phyloP scores from a whole-genome alignment of 495 filamentous ascomycete species.

The Penicilliopsis zonata region DNA sequence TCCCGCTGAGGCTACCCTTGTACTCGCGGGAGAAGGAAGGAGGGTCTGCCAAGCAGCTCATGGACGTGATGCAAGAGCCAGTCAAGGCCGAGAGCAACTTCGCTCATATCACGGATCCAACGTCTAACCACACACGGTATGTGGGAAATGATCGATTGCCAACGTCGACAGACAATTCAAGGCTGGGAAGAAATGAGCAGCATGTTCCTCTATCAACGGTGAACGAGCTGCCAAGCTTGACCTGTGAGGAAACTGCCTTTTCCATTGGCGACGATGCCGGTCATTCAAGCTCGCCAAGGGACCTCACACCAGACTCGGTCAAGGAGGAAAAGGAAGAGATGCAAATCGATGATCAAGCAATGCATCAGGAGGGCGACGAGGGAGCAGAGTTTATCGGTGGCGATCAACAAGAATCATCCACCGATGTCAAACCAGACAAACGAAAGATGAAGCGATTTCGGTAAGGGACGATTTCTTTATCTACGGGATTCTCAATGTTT shows the following conservation, averaged over 20 bases:
- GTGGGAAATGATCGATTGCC: no score
- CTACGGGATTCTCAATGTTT: no score
- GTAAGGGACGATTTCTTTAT: constrained; percentile 45
- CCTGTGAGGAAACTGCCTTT: constrained; percentile 9
- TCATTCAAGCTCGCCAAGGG: constrained; percentile 8
- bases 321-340: constrained; percentile 9
- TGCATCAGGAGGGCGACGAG: constrained; percentile 21
- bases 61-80: no score
- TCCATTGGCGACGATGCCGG: constrained; percentile 7
- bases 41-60: no score
- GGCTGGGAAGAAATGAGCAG: no score
- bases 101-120: no score
- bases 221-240: no score
- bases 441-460: constrained; percentile 94
- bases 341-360: constrained; percentile 8
- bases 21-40: constrained; percentile 12
- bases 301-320: constrained; percentile 9
- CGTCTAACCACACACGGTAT: background rate
- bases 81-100: no score
- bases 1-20: constrained; percentile 11
- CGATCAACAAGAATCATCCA: constrained; percentile 4
- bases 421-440: constrained; percentile 44
- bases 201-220: no score
- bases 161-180: no score
- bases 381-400: constrained; percentile 11